Evolutionary conservation across 371 early-diverging fungal species (phyloP), one percentile per base, ranked within the genome.

Genomic region (Basidiobolus meristosporus): DNA sequence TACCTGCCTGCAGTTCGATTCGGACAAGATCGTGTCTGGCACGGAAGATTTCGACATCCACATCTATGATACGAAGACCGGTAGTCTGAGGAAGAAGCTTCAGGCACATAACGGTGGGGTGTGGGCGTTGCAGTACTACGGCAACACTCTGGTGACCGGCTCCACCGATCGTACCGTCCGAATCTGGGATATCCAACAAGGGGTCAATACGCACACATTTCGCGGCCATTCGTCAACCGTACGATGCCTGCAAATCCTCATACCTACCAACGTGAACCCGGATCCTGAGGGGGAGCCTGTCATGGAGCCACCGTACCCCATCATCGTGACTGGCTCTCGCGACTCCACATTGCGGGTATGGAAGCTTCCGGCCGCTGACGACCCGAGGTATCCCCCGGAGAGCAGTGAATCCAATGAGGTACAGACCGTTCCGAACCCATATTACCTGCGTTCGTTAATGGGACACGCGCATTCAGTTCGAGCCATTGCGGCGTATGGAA

Each of bases 71-170:
- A 78, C 81, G 4, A 57, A 54, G 9, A 84, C 79, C 1, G 92
- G 96, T 14, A 53, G 59, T 16, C 52, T 73, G 7, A 55, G 65
- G 7, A 61, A 73, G 38, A 62, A 64, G 33, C 66, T 98, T 15
- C 62, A 59, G 11, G 98, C 97, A 5, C 99, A 98, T 56, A 87
- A 85, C 18, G 98, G 98, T 23, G 98, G 99, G 36, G 95, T 99
- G 2, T 98, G 99, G 99, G 87, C 96, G 0, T 64, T 98, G 39
- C 80, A 89, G 42, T 85, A 84, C 45, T 72, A 75, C 28, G 82
- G 80, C 33, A 77, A 84, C 38, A 73, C 83, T 0, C 65, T 98
- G 1, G 90, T 96, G 2, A 86, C 86, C 30, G 99, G 99, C n/a
- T 88, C 91, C 19, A 98, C 93, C 1, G 99, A 99, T 54, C 72